phyloP scores from a whole-genome alignment of 129 eudicot species.

The Sambucus nigra region DNA sequence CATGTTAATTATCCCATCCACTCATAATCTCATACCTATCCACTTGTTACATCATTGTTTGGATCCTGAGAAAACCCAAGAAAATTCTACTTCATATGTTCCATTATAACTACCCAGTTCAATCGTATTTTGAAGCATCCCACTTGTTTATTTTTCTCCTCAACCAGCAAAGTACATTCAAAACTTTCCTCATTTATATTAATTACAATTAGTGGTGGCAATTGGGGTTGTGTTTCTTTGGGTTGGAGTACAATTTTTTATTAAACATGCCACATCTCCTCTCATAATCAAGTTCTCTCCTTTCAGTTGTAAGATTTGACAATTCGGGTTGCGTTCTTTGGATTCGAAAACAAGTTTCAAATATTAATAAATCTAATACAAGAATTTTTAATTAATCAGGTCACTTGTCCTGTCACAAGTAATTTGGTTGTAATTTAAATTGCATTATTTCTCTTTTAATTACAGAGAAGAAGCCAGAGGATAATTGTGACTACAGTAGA shows the following conservation, averaged over 20 bases:
- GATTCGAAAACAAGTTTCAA: background rate
- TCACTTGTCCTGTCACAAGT: too few relatives aligned
- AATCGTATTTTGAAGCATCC: too few relatives aligned
- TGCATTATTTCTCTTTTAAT: background rate
- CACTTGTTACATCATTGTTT: background rate
- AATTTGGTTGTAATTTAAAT: background rate
- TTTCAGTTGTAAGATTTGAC: background rate
- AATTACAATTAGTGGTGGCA: background rate
- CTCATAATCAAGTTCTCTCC: background rate
- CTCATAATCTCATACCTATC: too few relatives aligned
- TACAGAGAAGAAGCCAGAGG: constrained; percentile 29
- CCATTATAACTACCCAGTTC: too few relatives aligned
- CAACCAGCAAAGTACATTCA: too few relatives aligned
- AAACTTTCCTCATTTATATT: too few relatives aligned
- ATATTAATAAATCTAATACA: background rate
- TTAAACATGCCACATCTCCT: background rate
- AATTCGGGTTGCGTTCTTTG: background rate
- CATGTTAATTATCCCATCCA: too few relatives aligned
- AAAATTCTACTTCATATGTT: too few relatives aligned
- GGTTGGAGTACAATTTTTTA: background rate
- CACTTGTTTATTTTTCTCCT: too few relatives aligned
- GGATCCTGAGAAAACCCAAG: background rate
- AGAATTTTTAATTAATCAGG: background rate
- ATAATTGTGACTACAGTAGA: constrained; percentile 18
- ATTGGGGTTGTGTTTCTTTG: background rate